Base-by-base conservation (phyloP, 176 grass and related monocot genomes). In the Triticum turgidum region DNA sequence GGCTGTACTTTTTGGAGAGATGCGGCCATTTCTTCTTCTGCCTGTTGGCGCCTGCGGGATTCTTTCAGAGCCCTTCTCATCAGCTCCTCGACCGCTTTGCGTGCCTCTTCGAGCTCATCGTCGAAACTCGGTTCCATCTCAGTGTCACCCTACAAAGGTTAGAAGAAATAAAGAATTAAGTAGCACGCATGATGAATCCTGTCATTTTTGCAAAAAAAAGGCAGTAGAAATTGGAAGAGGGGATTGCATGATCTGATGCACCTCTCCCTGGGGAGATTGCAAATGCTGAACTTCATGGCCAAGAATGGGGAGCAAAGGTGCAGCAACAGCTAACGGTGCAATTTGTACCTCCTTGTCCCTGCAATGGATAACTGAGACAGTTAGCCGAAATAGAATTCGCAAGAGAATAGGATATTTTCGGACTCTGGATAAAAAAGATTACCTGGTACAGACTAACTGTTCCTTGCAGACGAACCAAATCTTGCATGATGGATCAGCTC, bases 401-500 rank as follows among this genome's bases (percentile, higher is more conserved):
- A 20, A 11, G 8, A 12, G 47, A 51, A 0, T 29, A 22, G 78
- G 51, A 80, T 86, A 76, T 86, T 44, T 11, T 11, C 3, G 42
- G 1, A 44, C 42, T 44, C 3, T 27, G 11, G 52, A 56, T 51
- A 52, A 52, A 54, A 18, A 18, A 6, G 3, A 3, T 32, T 2
- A 95, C 94, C 91, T 91, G 52, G 78, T 83, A 73, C 47, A 95
- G 54, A 95, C 91, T 25, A 91, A 69, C 30, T 93, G 76, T n/a
- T 88, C 83, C 78, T 79, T 94, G 45, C 89, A 94, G 30, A 89
- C 87, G 81, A 89, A 91, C 84, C 84, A 89, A 61, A 94, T 91
- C 62, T 89, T 91, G 80, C 92, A 94, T 30, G 86, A 91, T 21
- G 86, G 33, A 56, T 91, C 89, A 81, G 89, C 92, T 84, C 87